Evolutionary conservation across 1,139 yeast species (phyloP), one percentile per base, ranked within the genome.

Genomic region (Diutina pseudorugosa): DNA sequence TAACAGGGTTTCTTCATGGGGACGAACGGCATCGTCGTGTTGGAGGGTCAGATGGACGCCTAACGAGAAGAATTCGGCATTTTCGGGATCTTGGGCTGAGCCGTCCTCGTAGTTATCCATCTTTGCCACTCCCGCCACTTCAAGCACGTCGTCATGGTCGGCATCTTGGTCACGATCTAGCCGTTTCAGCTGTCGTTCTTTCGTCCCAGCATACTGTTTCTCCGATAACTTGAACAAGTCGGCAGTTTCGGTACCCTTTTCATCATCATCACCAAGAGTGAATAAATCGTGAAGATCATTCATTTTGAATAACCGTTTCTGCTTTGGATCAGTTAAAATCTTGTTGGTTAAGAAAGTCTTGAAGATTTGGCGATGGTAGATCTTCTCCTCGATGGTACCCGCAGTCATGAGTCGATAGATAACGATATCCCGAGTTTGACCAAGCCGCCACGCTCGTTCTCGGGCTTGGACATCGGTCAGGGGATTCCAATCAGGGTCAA

Each of bases 401-500:
- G 97, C 90, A 40, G 93, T 87, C 90, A 93, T 89, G 48, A 93
- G 69, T 54, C 98, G 71, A 61, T 91, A 94, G 42, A 93, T 91
- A 2, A 91, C 82, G n/a, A 93, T 97, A 60, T 91, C 96, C 57
- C 83, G 82, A 63, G 86, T 91, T 63, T 93, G 98, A 0, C 98
- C 98, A 56, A 93, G 75, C 59, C 98, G 74, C 98, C 98, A 93
- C 0, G 98, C 98, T 52, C 98, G 70, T 65, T 93, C 98, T 57
- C 98, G 72, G 0, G 98, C 98, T 66, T 93, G 98, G 57, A 93
- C 78, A 70, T 93, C 98, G 0, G 98, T 93, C 0, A 97, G 89
- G 0, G 98, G 98, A 62, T 93, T 93, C 98, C 98, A 93, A 65
- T 93, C 98, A 0, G 98, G 98, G 62, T 93, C 98, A 64, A 77